These are phyloP conservation scores for Fistulifera solaris DNA, from an alignment of 108 stramenopile genomes.

Conservation along the genomic window DNA sequence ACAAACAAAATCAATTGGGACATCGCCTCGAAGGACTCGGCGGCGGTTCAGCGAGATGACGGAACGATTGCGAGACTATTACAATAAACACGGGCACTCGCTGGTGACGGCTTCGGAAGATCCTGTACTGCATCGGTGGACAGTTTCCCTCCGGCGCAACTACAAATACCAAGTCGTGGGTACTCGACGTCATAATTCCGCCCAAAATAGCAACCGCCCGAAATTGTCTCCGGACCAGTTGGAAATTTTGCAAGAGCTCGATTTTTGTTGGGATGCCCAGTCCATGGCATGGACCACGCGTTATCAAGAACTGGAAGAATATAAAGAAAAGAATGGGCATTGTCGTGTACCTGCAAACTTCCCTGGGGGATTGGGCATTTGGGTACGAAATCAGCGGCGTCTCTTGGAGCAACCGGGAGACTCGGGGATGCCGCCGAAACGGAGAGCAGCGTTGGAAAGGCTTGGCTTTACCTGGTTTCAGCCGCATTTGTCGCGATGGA, in stretches of 20 bases:
- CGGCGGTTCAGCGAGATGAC: no score
- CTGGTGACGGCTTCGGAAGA: not conserved
- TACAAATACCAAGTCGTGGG: not conserved
- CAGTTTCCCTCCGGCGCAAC: not conserved
- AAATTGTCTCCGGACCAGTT: not conserved
- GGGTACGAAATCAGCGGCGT: slow-evolving; percentile 33
- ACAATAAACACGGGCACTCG: not conserved
- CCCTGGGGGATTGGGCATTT: slow-evolving; percentile 19
- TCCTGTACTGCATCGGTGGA: not conserved
- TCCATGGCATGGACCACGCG: slow-evolving; percentile 24
- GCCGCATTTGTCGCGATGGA: slow-evolving; percentile 18
- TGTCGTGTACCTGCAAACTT: slow-evolving; percentile 14
- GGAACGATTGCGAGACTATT: not conserved
- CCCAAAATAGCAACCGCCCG: not conserved
- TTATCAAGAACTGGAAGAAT: slow-evolving; percentile 25
- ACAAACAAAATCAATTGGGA: no score
- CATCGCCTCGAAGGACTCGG: no score
- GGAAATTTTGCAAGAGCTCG: not conserved
- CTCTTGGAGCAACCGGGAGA: slow-evolving; percentile 17
- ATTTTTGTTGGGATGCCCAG: slow-evolving; percentile 23
- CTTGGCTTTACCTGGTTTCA: slow-evolving; percentile 23
- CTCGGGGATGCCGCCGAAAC: slow-evolving; percentile 16
- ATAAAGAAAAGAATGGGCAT: slow-evolving; percentile 18
- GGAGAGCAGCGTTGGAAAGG: slow-evolving; percentile 18
- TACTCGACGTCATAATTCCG: not conserved